Evolutionary conservation across 129 eudicot species (phyloP).

Genomic region (Centrapalus pauciflorus): DNA sequence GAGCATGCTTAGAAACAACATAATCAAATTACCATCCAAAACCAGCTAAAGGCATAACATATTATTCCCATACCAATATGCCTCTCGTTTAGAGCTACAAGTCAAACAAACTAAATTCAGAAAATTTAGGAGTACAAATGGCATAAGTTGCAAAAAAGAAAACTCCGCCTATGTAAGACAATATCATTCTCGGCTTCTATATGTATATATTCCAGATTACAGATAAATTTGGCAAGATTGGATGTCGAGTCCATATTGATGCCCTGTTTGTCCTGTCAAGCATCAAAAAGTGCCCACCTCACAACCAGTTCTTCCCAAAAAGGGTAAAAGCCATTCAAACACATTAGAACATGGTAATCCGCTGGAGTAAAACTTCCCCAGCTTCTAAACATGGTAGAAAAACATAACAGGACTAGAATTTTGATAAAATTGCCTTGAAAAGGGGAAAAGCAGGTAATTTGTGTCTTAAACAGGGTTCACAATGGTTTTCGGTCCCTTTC

Average conservation of each 20-base stretch:
- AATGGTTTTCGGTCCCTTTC: not conserved
- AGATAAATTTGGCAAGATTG: not conserved
- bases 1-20: not conserved
- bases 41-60: not conserved
- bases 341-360: not conserved
- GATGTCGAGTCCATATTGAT: not conserved
- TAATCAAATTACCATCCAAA: not conserved
- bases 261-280: slow-evolving; percentile 2
- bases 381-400: slow-evolving; percentile 12
- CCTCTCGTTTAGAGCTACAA: not conserved
- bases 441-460: not conserved
- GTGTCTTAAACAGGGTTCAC: not conserved
- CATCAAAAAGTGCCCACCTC: not conserved
- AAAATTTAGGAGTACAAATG: not conserved
- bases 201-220: slow-evolving; percentile 5
- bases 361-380: slow-evolving; percentile 5
- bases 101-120: not conserved
- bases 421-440: not conserved
- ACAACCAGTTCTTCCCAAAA: not conserved
- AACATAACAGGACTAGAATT: not conserved
- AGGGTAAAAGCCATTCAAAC: not conserved
- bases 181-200: slow-evolving; percentile 4
- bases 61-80: not conserved
- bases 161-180: not conserved
- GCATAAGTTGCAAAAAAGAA: not conserved